Evolutionary conservation across 768 basidiomycete genomes (phyloP).

Genomic region (Dentipellis fragilis): DNA sequence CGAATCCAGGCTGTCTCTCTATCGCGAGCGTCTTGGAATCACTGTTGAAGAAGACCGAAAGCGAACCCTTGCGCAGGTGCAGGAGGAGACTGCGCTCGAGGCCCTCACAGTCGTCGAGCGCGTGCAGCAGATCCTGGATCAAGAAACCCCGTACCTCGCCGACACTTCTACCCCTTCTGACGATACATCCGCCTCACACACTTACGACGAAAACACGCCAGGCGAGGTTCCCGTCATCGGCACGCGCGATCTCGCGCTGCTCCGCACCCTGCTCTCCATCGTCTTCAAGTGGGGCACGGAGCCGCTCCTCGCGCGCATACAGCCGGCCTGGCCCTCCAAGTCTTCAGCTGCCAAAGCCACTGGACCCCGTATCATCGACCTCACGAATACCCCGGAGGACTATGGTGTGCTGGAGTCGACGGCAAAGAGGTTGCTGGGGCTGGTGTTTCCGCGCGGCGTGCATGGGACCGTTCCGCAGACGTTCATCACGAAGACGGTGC

Average conservation of each 20-base stretch:
- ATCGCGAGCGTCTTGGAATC: slow-evolving; percentile 6
- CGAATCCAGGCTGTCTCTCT: slow-evolving; percentile 7
- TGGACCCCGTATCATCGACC: slow-evolving; percentile 33
- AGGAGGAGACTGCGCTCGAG: slow-evolving; percentile 8
- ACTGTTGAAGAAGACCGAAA: not conserved
- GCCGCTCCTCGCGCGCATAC: slow-evolving; percentile 37
- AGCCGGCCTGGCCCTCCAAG: slow-evolving; percentile 28
- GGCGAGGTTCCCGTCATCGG: slow-evolving; percentile 36
- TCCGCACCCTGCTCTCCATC: slow-evolving; percentile 58
- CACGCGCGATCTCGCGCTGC: slow-evolving; percentile 50
- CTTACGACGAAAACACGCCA: not conserved
- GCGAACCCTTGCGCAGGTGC: slow-evolving; percentile 5
- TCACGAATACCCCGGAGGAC: slow-evolving; percentile 32
- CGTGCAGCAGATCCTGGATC: slow-evolving; percentile 11
- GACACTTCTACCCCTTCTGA: not conserved
- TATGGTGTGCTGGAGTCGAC: slow-evolving; percentile 34
- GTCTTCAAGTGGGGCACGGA: slow-evolving; percentile 65
- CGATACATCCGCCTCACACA: not conserved
- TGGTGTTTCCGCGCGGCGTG: slow-evolving; percentile 45
- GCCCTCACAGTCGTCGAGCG: slow-evolving; percentile 10
- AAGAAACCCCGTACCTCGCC: not conserved
- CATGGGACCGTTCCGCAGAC: slow-evolving; percentile 44
- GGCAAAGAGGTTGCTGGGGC: slow-evolving; percentile 30
- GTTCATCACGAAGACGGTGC: slow-evolving; percentile 44
- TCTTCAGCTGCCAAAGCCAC: slow-evolving; percentile 8